Percentiles rank a stretch among this genome's conserved stretches.
These are phyloP conservation scores for Parachaetomium inaequale DNA, from an alignment of 495 filamentous ascomycete species.

Conservation along the genomic window DNA sequence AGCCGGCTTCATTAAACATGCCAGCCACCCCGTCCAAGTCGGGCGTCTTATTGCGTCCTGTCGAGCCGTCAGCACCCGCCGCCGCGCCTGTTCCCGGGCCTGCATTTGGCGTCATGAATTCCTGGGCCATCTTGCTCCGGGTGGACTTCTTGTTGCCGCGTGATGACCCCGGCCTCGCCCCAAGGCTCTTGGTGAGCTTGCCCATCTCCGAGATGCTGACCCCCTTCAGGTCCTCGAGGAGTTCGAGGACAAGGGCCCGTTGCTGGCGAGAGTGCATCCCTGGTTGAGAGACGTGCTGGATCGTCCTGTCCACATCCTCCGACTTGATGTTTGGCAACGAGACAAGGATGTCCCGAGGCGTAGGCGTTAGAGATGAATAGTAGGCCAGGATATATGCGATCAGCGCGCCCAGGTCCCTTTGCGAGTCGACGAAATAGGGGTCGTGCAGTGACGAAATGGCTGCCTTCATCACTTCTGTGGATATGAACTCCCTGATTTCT, in stretches of 20 bases:
- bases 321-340: slow-evolving; percentile 52
- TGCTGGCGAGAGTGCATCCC: slow-evolving; percentile 64
- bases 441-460: slow-evolving; percentile 88
- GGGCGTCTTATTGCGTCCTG: slow-evolving; percentile 29
- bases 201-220: slow-evolving; percentile 91
- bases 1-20: slow-evolving; percentile 37
- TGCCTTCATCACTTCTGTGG: slow-evolving; percentile 73
- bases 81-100: neutral
- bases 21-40: slow-evolving; percentile 43
- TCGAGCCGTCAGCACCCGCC: slow-evolving; percentile 15
- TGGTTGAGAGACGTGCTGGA: slow-evolving; percentile 51
- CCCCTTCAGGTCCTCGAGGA: slow-evolving; percentile 80
- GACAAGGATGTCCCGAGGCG: slow-evolving; percentile 53
- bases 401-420: slow-evolving; percentile 84
- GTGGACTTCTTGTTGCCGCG: slow-evolving; percentile 32
- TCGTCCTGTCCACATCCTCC: slow-evolving; percentile 57
- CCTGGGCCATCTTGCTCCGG: slow-evolving; percentile 55
- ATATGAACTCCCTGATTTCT: slow-evolving; percentile 88
- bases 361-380: slow-evolving; percentile 62
- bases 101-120: slow-evolving; percentile 47
- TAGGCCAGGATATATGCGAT: slow-evolving; percentile 80
- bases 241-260: slow-evolving; percentile 76
- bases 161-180: slow-evolving; percentile 11
- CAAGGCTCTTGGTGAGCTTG: slow-evolving; percentile 57
- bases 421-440: slow-evolving; percentile 91